A percentile compares a stretch with the other conserved stretches of the same genome.
Evolutionary conservation across 306 rosid genomes (phyloP).

Genomic region (Corylus avellana): DNA sequence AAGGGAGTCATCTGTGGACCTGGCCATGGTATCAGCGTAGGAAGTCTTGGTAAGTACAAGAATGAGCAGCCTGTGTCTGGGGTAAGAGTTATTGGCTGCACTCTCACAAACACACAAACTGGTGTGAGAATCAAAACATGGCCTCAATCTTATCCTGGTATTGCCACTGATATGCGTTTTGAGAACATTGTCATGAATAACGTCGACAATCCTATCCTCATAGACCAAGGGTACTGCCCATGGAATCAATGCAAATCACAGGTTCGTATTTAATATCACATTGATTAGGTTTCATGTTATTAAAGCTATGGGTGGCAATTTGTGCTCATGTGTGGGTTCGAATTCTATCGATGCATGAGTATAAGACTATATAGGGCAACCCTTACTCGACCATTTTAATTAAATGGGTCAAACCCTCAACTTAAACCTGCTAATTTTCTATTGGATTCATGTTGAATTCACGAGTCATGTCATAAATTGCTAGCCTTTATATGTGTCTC

Average conservation of each 20-base stretch:
- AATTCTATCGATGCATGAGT: too few species aligned
- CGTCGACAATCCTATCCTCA: constrained; percentile 40
- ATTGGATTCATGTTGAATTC: too few species aligned
- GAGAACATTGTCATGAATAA: constrained; percentile 41
- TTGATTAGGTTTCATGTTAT: too few species aligned
- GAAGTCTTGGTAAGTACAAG: constrained; percentile 40
- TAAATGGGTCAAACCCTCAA: too few species aligned
- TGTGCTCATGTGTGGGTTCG: too few species aligned
- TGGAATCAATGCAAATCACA: constrained; percentile 35
- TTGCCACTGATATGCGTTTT: constrained; percentile 31
- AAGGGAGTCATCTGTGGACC: constrained; percentile 44
- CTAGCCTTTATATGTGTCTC: too few species aligned
- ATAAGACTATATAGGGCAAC: too few species aligned
- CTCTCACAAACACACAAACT: constrained; percentile 22
- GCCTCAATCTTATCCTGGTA: constrained; percentile 15
- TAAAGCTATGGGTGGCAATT: too few species aligned
- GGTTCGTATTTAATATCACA: constrained; percentile 11
- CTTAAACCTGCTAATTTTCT: too few species aligned
- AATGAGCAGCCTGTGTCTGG: constrained; percentile 32
- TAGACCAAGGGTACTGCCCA: constrained; percentile 63
- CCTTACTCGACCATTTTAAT: too few species aligned
- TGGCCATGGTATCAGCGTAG: constrained; percentile 53
- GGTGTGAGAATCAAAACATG: constrained; percentile 61
- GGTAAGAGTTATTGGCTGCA: constrained; percentile 35
- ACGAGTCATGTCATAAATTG: too few species aligned